Evolutionary conservation across 1,284 basidiomycete genomes (phyloP).

Genomic region (Blastosporella zonata): DNA sequence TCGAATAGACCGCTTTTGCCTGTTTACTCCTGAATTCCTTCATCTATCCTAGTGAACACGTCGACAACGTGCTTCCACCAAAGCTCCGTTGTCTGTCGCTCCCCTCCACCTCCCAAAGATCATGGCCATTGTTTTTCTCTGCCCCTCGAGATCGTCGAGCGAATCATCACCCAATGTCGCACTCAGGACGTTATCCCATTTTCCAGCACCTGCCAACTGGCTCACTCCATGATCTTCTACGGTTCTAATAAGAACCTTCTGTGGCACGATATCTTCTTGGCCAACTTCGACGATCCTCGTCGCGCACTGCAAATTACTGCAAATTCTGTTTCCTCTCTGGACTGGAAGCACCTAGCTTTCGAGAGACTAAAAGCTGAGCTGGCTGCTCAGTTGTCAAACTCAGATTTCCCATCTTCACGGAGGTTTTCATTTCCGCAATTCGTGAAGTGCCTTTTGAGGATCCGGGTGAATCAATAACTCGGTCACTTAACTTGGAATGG

Average conservation of each 20-base stretch:
- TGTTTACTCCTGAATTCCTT: too few species aligned
- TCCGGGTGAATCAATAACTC: constrained; percentile 19
- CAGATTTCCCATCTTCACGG: constrained; percentile 30
- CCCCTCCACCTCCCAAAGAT: neutral
- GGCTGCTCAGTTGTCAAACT: constrained; percentile 22
- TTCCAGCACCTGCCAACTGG: constrained; percentile 47
- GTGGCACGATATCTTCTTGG: constrained; percentile 61
- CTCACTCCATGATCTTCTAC: constrained; percentile 46
- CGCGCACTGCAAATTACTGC: constrained; percentile 19
- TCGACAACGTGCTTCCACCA: too few species aligned
- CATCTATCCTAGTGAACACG: too few species aligned
- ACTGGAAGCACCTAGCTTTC: constrained; percentile 41
- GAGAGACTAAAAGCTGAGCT: constrained; percentile 38
- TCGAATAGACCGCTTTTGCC: too few species aligned
- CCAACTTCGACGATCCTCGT: constrained; percentile 58
- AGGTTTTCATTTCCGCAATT: constrained; percentile 42
- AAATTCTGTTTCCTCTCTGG: constrained; percentile 14
- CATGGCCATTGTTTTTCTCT: neutral
- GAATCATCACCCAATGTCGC: constrained; percentile 50
- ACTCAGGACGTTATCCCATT: constrained; percentile 55
- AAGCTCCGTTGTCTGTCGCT: neutral
- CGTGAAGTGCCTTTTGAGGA: constrained; percentile 36
- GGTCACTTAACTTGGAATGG: constrained; percentile 41
- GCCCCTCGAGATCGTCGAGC: constrained; percentile 56
- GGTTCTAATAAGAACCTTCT: constrained; percentile 48